Conservation (phyloP, 352 stramenopile species). For the Globisporangium paroecandrum region DNA sequence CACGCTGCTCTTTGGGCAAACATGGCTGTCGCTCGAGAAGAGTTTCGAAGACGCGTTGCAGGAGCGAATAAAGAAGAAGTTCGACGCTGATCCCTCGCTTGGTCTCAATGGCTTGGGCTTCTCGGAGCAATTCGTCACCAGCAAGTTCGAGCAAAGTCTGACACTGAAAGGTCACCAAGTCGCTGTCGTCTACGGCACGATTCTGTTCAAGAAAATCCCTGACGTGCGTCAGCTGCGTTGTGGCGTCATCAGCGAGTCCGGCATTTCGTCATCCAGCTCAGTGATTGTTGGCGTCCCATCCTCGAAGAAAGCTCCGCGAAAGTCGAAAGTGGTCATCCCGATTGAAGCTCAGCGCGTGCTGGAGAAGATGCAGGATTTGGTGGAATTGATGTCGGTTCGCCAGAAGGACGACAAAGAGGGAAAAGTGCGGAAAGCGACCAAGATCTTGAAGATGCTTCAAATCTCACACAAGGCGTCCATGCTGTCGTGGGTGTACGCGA, state of each 20-base stretch:
- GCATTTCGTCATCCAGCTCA: slow-evolving; percentile 84
- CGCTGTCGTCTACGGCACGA: slow-evolving; percentile 83
- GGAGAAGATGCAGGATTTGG: slow-evolving; percentile 87
- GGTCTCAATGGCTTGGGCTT: slow-evolving; percentile 56
- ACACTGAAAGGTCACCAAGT: slow-evolving; percentile 87
- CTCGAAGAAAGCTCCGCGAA: slow-evolving; percentile 60
- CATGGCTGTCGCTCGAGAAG: slow-evolving; percentile 86
- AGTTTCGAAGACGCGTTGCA: slow-evolving; percentile 87
- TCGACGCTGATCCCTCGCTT: slow-evolving; percentile 39
- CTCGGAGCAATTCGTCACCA: slow-evolving; percentile 75
- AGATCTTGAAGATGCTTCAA: slow-evolving; percentile 88
- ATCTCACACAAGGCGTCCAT: slow-evolving; percentile 89
- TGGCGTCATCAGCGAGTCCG: slow-evolving; percentile 85
- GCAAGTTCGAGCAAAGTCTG: slow-evolving; percentile 83
- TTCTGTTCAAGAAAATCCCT: slow-evolving; percentile 87
- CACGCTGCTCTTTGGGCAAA: slow-evolving; percentile 84
- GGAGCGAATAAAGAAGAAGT: slow-evolving; percentile 79
- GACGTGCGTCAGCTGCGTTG: slow-evolving; percentile 84
- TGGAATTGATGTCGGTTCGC: slow-evolving; percentile 83
- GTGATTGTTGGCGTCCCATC: slow-evolving; percentile 73
- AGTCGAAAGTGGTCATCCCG: slow-evolving; percentile 79
- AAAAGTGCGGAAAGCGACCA: slow-evolving; percentile 87
- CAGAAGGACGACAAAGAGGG: slow-evolving; percentile 89
- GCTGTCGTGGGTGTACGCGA: slow-evolving; percentile 87
- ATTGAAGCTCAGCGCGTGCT: slow-evolving; percentile 83